A percentile compares a stretch with the other conserved stretches of the same genome.
phyloP scores from a whole-genome alignment of 2,329 filamentous ascomycete genomes.

The Mariannaea sp. region DNA sequence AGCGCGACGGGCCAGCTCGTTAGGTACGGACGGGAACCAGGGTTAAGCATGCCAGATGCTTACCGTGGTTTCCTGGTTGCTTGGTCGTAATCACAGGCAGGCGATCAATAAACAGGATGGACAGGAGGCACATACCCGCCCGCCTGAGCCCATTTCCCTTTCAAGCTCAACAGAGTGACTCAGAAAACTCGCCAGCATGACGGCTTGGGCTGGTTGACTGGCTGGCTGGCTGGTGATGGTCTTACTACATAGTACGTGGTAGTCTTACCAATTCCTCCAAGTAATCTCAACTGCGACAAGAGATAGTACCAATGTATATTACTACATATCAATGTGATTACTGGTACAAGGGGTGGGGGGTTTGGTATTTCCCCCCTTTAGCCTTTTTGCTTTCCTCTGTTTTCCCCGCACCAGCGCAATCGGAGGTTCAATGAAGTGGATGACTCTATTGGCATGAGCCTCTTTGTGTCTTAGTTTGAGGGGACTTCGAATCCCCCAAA shows the following conservation, averaged over 20 bases:
- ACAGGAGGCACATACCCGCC: slow-evolving; percentile 17
- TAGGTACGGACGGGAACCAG: slow-evolving; percentile 17
- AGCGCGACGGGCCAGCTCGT: slow-evolving; percentile 28
- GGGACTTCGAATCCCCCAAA: slow-evolving; percentile 34
- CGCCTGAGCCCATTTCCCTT: slow-evolving; percentile 13
- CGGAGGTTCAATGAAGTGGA: slow-evolving; percentile 29
- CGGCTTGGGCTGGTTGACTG: background rate
- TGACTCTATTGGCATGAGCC: slow-evolving; percentile 32
- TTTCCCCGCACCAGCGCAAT: slow-evolving; percentile 36
- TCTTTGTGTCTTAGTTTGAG: slow-evolving; percentile 15
- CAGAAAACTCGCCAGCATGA: slow-evolving; percentile 15
- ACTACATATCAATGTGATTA: too few species aligned
- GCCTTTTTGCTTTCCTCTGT: slow-evolving; percentile 17
- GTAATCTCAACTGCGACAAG: slow-evolving; percentile 32
- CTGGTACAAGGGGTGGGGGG: slow-evolving; percentile 28
- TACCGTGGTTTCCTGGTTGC: slow-evolving; percentile 18
- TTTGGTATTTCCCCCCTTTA: slow-evolving; percentile 21
- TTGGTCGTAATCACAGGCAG: too few species aligned
- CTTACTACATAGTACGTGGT: too few species aligned
- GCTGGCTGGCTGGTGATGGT: background rate
- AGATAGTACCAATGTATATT: too few species aligned
- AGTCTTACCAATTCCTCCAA: slow-evolving; percentile 35
- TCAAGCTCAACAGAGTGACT: slow-evolving; percentile 13
- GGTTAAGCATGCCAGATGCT: slow-evolving; percentile 12
- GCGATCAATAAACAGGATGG: slow-evolving; percentile 16